phyloP scores from a whole-genome alignment of 805 yeast genomes.

The Candida nemodendra region DNA sequence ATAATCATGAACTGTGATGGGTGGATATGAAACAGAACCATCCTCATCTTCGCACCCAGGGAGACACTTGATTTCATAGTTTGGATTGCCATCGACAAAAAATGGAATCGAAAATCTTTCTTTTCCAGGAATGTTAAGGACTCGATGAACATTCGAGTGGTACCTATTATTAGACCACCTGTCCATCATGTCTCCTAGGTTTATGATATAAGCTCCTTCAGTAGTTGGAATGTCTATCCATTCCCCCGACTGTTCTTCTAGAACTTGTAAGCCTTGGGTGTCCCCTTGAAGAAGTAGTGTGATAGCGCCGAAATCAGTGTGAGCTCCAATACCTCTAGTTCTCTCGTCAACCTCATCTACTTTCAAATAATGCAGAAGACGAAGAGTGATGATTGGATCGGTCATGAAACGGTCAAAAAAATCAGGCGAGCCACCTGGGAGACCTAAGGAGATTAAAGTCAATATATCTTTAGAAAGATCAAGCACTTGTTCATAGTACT shows the following conservation, averaged over 20 bases:
- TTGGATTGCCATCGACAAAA: slow-evolving; percentile 14
- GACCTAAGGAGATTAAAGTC: slow-evolving; percentile 22
- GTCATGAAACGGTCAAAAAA: too few relatives aligned
- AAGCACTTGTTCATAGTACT: slow-evolving; percentile 13
- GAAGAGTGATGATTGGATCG: slow-evolving; percentile 25
- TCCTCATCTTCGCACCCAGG: slow-evolving; percentile 5
- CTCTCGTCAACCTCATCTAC: slow-evolving; percentile 24
- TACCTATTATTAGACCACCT: slow-evolving; percentile 34
- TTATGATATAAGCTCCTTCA: slow-evolving; percentile 32
- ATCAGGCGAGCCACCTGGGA: slow-evolving; percentile 19
- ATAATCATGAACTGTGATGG: slow-evolving; percentile 7
- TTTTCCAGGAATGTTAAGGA: slow-evolving; percentile 22
- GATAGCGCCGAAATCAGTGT: slow-evolving; percentile 32
- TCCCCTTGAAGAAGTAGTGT: slow-evolving; percentile 31
- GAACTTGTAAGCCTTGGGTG: slow-evolving; percentile 34
- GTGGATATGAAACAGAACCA: slow-evolving; percentile 3
- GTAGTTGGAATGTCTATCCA: slow-evolving; percentile 27
- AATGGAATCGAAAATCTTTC: slow-evolving; percentile 22
- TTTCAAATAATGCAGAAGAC: slow-evolving; percentile 32
- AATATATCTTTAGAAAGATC: slow-evolving; percentile 18
- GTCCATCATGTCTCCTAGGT: slow-evolving; percentile 34
- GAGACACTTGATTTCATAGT: slow-evolving; percentile 4
- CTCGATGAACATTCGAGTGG: slow-evolving; percentile 35
- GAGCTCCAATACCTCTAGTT: slow-evolving; percentile 34
- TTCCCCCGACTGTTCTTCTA: slow-evolving; percentile 26